Evolutionary conservation across 805 yeast species (phyloP), one percentile per base, ranked within the genome.

Genomic region (Wickerhamiella dianesei): DNA sequence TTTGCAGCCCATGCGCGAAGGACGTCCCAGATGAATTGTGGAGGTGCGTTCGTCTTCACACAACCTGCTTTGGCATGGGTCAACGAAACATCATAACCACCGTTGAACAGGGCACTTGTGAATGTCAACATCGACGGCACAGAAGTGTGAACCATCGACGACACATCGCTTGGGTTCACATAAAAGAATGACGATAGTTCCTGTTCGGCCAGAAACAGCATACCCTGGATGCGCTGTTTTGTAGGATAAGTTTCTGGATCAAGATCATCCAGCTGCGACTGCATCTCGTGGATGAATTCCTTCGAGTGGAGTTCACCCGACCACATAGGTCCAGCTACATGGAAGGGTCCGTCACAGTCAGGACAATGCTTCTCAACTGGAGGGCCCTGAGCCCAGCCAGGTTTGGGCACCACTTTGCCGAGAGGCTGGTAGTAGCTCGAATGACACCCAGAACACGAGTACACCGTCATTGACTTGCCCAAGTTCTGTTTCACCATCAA

Each of bases 321-420:
- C 83, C 95, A 92, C 95, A 92, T 83, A 50, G 99, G 99, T 3
- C 99, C 99, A 5, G 89, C 87, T 35, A 92, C 61, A 60, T 84
- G 94, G 61, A 76, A 75, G 1, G 76, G 72, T 49, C 69, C 72
- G 1, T 74, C 79, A 66, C 98, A 92, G 61, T 71, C 79, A 21
- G 70, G 59, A 65, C 98, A 92, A 39, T 69, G 59, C 6, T 72
- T 64, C 9, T 79, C 76, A 1, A 79, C 72, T 2, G 78, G 72
- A 0, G 80, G 80, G 3, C 82, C 83, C 51, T 72, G 75, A 1
- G 86, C 77, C 37, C 78, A 72, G 22, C 82, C 79, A 60, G 67
- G 83, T 58, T 81, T 77, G 43, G 55, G 58, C 41, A 53, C 54
- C 18, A 69, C 70, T 47, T 79, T 73, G 1, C 97, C 98, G 51